Base-by-base conservation (phyloP, 192 early-diverging fungal species). In the Backusella morwellensis region DNA sequence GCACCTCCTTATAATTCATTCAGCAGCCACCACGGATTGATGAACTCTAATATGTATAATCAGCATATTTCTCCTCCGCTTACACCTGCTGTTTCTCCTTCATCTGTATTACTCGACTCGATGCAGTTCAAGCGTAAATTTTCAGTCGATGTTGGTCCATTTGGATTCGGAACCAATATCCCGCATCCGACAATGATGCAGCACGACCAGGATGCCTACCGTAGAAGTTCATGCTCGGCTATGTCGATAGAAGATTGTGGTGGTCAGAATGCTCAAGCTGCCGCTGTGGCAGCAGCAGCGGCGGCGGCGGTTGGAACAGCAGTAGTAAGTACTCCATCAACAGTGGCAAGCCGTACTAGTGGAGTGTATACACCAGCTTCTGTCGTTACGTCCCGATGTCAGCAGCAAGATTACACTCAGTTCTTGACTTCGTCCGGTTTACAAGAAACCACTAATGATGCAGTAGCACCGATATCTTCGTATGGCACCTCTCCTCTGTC, bases 21-120 rank as follows among this genome's bases (percentile, higher is more conserved):
- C 75, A 76, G 47, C 19, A 50, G 47, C 47, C 47, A 35, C 11
- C 38, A 47, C 0, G 36, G 23, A 7, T 50, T 50, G 41, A 69
- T 76, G 14, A 66, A 50, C 15, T 35, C 66, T 34, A 26, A 35
- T 74, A 17, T 70, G 29, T 59, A 66, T 17, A 54, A 72, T 26
- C 73, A 82, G 35, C 47, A 78, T 42, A 68, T 82, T 29, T 82
- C 80, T 19, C 80, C 80, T 70, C 80, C 80, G 14, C 66, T 82
- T 42, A 82, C 80, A 2, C 80, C 80, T 38, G 80, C 80, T 14
- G 77, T 82, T 5, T 82, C 80, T 15, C 80, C 80, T 54, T 78
- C 80, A 6, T 73, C 75, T 19, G 75, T 79, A 47, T 47, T 82
- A 9, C 41, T 73, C 26, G 75, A 77, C 74, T 72, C 76, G 1